Conservation (phyloP, 1,284 basidiomycete genomes). For the Cutaneotrichosporon cavernicola region DNA sequence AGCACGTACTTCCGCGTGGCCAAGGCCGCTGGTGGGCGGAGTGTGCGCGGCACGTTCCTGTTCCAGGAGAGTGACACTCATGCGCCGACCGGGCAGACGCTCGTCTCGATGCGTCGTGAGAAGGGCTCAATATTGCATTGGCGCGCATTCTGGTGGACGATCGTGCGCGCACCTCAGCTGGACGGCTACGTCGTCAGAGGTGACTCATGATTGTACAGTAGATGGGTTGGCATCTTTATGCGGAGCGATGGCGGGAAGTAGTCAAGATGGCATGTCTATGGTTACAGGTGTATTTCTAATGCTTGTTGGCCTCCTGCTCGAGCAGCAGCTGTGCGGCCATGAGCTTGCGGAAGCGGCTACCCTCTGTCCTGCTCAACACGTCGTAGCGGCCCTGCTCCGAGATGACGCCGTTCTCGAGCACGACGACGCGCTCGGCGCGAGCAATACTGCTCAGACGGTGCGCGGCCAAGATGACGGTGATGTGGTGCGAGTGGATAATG, state of each 20-base stretch:
- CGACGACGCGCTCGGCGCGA: slow-evolving; percentile 77
- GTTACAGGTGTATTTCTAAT: slow-evolving; percentile 1
- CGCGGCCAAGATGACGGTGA: slow-evolving; percentile 85
- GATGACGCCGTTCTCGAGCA: slow-evolving; percentile 80
- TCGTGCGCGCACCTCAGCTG: slow-evolving; percentile 39
- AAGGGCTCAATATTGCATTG: slow-evolving; percentile 51
- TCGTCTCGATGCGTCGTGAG: slow-evolving; percentile 43
- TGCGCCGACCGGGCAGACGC: slow-evolving; percentile 34
- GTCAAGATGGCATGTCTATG: slow-evolving; percentile 1
- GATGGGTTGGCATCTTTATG: neutral
- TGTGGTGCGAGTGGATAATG: slow-evolving; percentile 70
- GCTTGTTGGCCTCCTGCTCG: slow-evolving; percentile 27
- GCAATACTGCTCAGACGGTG: slow-evolving; percentile 83
- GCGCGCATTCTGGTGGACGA: slow-evolving; percentile 50
- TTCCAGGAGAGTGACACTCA: slow-evolving; percentile 38
- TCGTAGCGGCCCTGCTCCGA: slow-evolving; percentile 80
- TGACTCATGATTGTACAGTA: slow-evolving; percentile 23
- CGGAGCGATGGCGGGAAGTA: neutral
- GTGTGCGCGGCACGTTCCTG: slow-evolving; percentile 39
- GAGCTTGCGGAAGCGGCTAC: slow-evolving; percentile 73
- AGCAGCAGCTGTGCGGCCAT: slow-evolving; percentile 77
- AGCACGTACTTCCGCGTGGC: slow-evolving; percentile 30
- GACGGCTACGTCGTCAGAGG: slow-evolving; percentile 44
- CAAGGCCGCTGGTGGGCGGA: slow-evolving; percentile 43
- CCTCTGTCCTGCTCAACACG: slow-evolving; percentile 58